Base-by-base conservation (phyloP, 768 basidiomycete species). In the Dioszegia hungarica region DNA sequence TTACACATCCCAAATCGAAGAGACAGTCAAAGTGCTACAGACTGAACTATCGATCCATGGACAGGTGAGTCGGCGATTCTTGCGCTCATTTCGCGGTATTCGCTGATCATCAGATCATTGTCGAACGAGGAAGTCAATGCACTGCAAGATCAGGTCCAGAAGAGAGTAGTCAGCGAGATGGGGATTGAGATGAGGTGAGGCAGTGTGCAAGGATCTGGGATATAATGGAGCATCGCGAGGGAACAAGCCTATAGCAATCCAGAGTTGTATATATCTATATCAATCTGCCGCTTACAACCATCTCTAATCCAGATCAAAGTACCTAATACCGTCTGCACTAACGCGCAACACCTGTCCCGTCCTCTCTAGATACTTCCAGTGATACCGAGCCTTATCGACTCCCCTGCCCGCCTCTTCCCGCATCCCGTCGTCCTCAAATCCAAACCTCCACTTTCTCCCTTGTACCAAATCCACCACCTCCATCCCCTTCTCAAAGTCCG, bases 31-130 rank as follows among this genome's bases (percentile, higher is more conserved):
- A 87, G 62, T 90, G 91, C 67, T 97, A 91, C 77, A 82, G 94
- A 48, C 83, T 98, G 60, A 91, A 89, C 68, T 99, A 98, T 75
- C 81, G 93, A 56, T 95, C 93, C 27, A 94, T 98, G 92, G 94
- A 98, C 75, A 85, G 87, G 89, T 88, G 66, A 59, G 79, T 59
- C 47, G 45, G 17, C n/a, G n/a, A n/a, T n/a, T n/a, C n/a, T n/a
- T n/a, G n/a, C n/a, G n/a, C n/a, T n/a, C n/a, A n/a, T n/a, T n/a
- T n/a, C n/a, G n/a, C n/a, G n/a, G 5, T 19, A 5, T 10, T 27
- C n/a, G 20, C 52, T 54, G 39, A 54, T 31, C 40, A 31, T 29
- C 41, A 62, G 91, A 74, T 90, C 89, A 8, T 74, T 98, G 60
- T 85, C 88, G 15, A 93, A 92, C 63, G 88, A 89, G 24, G 92